phyloP scores from a whole-genome alignment of 306 rosid genomes.

The Cucurbita moschata region DNA sequence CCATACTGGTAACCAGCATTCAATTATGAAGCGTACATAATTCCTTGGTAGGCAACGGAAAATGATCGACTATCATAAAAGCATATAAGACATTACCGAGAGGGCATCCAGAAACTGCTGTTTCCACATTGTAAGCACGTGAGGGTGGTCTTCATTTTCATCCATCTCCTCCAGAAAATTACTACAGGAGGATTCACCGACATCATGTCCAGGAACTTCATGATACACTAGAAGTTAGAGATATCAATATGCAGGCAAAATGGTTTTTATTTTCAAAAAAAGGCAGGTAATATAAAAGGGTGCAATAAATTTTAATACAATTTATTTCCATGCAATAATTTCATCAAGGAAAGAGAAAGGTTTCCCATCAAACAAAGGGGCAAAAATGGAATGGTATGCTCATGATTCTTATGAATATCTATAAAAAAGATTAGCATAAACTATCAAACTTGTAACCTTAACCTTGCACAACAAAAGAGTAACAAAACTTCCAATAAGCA shows the following conservation, averaged over 20 bases:
- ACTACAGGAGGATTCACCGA: conserved; percentile 25
- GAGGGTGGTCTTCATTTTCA: conserved; percentile 16
- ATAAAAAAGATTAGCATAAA: not conserved
- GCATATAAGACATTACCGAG: conserved; percentile 31
- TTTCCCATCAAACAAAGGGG: not conserved
- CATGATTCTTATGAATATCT: not conserved
- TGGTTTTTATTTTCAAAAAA: not conserved
- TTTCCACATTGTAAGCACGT: conserved; percentile 44
- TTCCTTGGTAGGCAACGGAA: not conserved
- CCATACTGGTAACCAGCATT: not conserved
- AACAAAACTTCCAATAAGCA: not conserved
- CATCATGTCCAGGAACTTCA: conserved; percentile 29
- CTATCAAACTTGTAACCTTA: not conserved
- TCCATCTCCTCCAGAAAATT: conserved; percentile 11
- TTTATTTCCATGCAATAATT: not conserved
- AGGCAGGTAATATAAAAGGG: not conserved
- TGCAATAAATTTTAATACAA: not conserved
- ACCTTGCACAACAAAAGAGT: not conserved
- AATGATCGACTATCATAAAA: not conserved
- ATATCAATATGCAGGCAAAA: not conserved
- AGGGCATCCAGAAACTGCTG: conserved; percentile 69
- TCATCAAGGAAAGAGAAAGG: not conserved
- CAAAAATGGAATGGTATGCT: not conserved
- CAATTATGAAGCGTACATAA: not conserved
- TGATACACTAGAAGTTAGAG: conserved; percentile 14